Evolutionary conservation across 2,329 filamentous ascomycete species (phyloP).

Genomic region (Botrytis fabae): DNA sequence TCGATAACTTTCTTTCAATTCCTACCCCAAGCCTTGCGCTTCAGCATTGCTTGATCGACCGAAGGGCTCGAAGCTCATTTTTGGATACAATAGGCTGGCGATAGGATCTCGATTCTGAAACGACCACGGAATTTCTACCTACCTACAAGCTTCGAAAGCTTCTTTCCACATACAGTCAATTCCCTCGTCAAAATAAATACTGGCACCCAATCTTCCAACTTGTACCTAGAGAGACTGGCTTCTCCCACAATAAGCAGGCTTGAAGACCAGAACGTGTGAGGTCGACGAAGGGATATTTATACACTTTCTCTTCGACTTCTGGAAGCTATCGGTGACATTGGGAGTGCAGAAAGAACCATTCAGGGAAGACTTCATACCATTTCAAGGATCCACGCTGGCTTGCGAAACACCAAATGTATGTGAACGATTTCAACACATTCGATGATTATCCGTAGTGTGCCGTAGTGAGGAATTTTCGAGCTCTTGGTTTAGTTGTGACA

Average conservation of each 20-base stretch:
- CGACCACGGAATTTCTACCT: constrained; percentile 18
- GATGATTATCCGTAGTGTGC: constrained; percentile 1
- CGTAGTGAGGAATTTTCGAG: constrained; percentile 1
- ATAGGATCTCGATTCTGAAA: constrained; percentile 31
- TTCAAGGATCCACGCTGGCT: constrained; percentile 36
- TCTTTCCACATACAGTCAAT: background rate
- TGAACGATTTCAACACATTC: constrained; percentile 29
- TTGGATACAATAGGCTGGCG: constrained; percentile 16
- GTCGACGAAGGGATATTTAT: constrained; percentile 12
- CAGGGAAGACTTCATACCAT: constrained; percentile 28
- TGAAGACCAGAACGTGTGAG: constrained; percentile 10
- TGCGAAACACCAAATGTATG: constrained; percentile 41
- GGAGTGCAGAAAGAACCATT: constrained; percentile 20
- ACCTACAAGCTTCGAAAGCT: constrained; percentile 27
- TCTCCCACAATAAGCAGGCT: constrained; percentile 15
- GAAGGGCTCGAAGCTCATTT: constrained; percentile 32
- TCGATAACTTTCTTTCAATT: constrained; percentile 20
- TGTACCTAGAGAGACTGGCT: constrained; percentile 16
- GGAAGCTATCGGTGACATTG: constrained; percentile 16
- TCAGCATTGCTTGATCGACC: constrained; percentile 34
- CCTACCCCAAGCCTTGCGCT: constrained; percentile 25
- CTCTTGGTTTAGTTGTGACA: background rate
- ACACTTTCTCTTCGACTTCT: constrained; percentile 4
- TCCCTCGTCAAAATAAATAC: constrained; percentile 11
- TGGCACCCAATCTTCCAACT: constrained; percentile 1